Base-by-base conservation (phyloP, 2,329 filamentous ascomycete species). In the Penicillium italicum region DNA sequence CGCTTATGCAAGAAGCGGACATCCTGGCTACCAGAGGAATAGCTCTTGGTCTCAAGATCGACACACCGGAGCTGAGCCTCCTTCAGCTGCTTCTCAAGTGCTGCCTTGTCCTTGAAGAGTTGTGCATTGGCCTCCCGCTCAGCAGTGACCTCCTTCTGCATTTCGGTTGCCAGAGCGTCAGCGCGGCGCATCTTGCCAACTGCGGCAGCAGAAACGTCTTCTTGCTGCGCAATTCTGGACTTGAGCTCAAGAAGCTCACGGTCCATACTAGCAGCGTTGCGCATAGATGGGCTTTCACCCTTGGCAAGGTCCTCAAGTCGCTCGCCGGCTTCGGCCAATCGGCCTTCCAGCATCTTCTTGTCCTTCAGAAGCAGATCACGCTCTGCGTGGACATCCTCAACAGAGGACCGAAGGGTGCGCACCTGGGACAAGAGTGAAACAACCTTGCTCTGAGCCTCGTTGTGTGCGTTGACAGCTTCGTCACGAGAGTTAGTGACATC, bases 131-230 rank as follows among this genome's bases (percentile, higher is more conserved):
- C 83, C 69, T 97, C 94, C 10, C 93, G 85, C 76, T 97, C 93
- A 8, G 84, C 84, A 18, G 87, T 85, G 59, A 97, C 90, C 67
- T 99, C 94, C 72, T 94, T 96, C 69, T 97, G 93, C 61, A 96
- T 87, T 74, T 99, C 94, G 9, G 87, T 85, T 1, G 87, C 87
- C 31, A 97, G 78, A 5, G 91, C 89, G 69, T 99, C 93, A 2
- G 94, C 90, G 24, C 93, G 87, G 53, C 93, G 85, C 94, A 99
- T 99, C 80, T 97, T 97, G 67, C 94, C 93, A 38, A 97, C 88
- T 0, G 93, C 93, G 4, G 94, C 93, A 0, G 88, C 85, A 11
- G 91, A 90, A 56, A 97, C 87, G 70, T 99, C 93, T 74, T 97
- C 90, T 68, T 97, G 91, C 68, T 96, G 91, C 4, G 93, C 93